Percentiles rank a stretch among this genome's conserved stretches.
Conservation (phyloP, 257 asterid genomes). For the Schizonepeta tenuifolia region DNA sequence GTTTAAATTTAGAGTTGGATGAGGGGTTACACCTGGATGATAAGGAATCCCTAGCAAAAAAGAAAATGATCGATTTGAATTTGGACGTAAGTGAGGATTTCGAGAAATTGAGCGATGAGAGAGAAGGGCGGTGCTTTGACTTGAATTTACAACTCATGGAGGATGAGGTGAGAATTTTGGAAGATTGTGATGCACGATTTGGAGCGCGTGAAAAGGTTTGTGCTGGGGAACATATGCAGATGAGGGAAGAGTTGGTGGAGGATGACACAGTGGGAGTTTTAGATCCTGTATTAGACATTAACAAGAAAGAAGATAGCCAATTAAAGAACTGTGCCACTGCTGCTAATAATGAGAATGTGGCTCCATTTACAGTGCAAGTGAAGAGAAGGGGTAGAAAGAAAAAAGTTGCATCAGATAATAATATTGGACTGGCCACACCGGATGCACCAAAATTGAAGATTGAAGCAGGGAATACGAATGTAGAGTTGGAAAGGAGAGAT, state of each 20-base stretch:
- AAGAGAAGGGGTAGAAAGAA: conserved; percentile 75
- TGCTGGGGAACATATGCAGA: conserved; percentile 34
- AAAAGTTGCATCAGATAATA: conserved; percentile 39
- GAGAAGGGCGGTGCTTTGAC: conserved; percentile 59
- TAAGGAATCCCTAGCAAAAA: conserved; percentile 31
- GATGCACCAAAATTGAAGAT: conserved; percentile 37
- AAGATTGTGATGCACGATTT: conserved; percentile 33
- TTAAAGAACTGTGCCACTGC: conserved; percentile 35
- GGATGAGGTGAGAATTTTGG: conserved; percentile 53
- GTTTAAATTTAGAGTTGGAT: conserved; percentile 42
- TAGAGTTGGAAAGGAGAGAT: conserved; percentile 39
- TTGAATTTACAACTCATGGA: conserved; percentile 72
- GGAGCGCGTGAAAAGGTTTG: conserved; percentile 32
- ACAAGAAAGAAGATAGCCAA: conserved; percentile 38
- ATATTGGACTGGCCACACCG: conserved; percentile 34
- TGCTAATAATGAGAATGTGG: conserved; percentile 41
- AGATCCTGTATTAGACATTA: conserved; percentile 26
- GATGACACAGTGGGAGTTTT: conserved; percentile 31
- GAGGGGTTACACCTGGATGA: conserved; percentile 34
- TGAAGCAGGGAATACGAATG: conserved; percentile 28
- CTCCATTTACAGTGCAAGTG: conserved; percentile 39
- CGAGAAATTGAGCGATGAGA: conserved; percentile 39
- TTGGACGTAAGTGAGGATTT: conserved; percentile 57
- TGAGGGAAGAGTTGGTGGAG: conserved; percentile 38
- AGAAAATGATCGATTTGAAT: conserved; percentile 71